These are phyloP conservation scores for Fusarium marasasianum DNA, from an alignment of 2,329 filamentous ascomycete genomes.

Conservation along the genomic window DNA sequence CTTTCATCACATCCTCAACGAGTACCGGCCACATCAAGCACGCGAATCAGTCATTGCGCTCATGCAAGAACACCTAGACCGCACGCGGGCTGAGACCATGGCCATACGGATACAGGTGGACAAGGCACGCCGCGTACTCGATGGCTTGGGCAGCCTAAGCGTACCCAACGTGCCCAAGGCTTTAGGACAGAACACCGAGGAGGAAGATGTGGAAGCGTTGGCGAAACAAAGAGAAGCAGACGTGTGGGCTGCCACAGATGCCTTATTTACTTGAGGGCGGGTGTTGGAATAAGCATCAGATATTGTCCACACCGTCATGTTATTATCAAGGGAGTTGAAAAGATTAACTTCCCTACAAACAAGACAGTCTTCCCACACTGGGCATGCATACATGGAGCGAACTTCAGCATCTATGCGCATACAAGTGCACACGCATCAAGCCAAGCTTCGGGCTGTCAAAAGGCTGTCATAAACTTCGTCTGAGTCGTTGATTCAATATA, in stretches of 20 bases:
- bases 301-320: not conserved
- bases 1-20: conserved; percentile 91
- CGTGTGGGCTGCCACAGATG: conserved; percentile 56
- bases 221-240: conserved; percentile 45
- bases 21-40: conserved; percentile 93
- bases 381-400: not conserved
- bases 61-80: conserved; percentile 86
- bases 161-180: conserved; percentile 37
- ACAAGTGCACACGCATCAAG: not conserved
- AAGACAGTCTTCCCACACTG: not conserved
- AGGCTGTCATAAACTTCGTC: conserved; percentile 3
- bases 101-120: conserved; percentile 73
- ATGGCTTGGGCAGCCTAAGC: conserved; percentile 69
- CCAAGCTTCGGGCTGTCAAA: not conserved
- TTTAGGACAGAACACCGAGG: conserved; percentile 27
- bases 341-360: not conserved
- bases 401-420: not conserved
- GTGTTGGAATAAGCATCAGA: not conserved
- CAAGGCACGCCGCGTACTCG: conserved; percentile 78
- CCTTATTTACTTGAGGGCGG: conserved; percentile 47
- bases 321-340: not conserved
- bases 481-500: conserved; percentile 5
- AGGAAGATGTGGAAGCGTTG: conserved; percentile 27
- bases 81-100: conserved; percentile 76
- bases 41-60: conserved; percentile 85